Base-by-base conservation (phyloP, 352 stramenopile species). In the Phytophthora citrophthora region DNA sequence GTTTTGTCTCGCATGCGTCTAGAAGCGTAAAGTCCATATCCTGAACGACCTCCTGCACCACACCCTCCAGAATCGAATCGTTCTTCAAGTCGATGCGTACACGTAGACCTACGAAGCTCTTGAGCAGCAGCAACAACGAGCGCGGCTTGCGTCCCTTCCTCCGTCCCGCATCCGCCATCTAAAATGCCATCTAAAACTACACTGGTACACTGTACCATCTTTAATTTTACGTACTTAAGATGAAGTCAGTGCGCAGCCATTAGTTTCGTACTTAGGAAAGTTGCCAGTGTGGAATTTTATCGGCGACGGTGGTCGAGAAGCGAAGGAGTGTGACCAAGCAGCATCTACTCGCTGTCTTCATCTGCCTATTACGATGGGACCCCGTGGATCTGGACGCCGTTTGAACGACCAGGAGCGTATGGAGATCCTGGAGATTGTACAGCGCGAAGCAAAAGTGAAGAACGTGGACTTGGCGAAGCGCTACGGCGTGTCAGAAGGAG, bases 371-470 rank as follows among this genome's bases (percentile, higher is more conserved):
- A 32, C 43, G 9, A 94, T 93, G 86, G 86, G 86, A 61, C 75
- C 61, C 73, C 81, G 88, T 60, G 88, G 88, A 5, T 84, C 86
- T 12, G 88, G 88, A 50, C 80, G 86, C 29, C 86, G 88, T 2
- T 72, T 96, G 61, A 96, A 91, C 62, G 88, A 96, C 81, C 86
- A 96, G 68, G 79, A 96, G 73, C 88, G 88, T 70, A 96, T 96
- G 86, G 86, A 96, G 69, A 96, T 96, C 61, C 74, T 96, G 50
- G 81, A 93, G 55, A 88, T 89, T 54, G 74, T 93, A 36, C 77
- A 87, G 53, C 78, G 77, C n/a, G 88, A 94, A 61, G 59, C 68
- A 49, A 94, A 94, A 69, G 83, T 94, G 27, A 93, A 94, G 73
- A 94, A 94, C 54, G 88, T 95, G 48, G 83, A 93, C 57, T 70